Evolutionary conservation across 768 basidiomycete genomes (phyloP).

Genomic region (Suillus sp.): DNA sequence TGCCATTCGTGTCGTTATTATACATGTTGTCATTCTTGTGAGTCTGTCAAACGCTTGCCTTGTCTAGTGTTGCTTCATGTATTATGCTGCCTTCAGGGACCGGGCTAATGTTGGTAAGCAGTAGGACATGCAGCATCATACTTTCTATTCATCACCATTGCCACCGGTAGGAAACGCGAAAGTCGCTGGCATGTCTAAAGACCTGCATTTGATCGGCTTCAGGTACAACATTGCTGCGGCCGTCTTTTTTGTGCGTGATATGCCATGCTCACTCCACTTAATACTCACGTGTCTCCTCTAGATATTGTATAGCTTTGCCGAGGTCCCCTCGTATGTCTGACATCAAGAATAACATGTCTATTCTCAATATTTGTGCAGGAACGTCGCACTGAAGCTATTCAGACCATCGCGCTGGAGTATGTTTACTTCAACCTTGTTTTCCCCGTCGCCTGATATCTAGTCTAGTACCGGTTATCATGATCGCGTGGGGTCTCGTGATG

Average conservation of each 20-base stretch:
- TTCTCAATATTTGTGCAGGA: slow-evolving; percentile 28
- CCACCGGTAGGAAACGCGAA: slow-evolving; percentile 39
- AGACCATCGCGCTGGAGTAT: slow-evolving; percentile 40
- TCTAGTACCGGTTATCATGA: slow-evolving; percentile 42
- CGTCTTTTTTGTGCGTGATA: slow-evolving; percentile 37
- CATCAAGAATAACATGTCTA: neutral
- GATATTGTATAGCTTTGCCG: slow-evolving; percentile 41
- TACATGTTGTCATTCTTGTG: slow-evolving; percentile 51
- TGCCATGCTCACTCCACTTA: neutral
- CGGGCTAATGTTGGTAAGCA: slow-evolving; percentile 46
- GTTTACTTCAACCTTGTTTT: slow-evolving; percentile 11
- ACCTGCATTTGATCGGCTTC: slow-evolving; percentile 37
- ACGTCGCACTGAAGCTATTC: slow-evolving; percentile 40
- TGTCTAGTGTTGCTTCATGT: neutral
- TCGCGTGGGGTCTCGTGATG: slow-evolving; percentile 43
- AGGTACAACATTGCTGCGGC: slow-evolving; percentile 41
- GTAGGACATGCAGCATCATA: neutral
- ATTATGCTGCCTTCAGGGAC: slow-evolving; percentile 33
- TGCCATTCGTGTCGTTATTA: slow-evolving; percentile 47
- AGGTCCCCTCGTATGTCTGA: slow-evolving; percentile 39
- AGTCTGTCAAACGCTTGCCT: slow-evolving; percentile 21
- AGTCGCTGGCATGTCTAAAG: slow-evolving; percentile 47
- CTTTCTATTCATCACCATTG: neutral
- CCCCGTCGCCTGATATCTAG: slow-evolving; percentile 14
- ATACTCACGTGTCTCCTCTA: slow-evolving; percentile 13